These are phyloP conservation scores for Lachancea mirantina DNA, from an alignment of 805 yeast genomes.

Conservation along the genomic window DNA sequence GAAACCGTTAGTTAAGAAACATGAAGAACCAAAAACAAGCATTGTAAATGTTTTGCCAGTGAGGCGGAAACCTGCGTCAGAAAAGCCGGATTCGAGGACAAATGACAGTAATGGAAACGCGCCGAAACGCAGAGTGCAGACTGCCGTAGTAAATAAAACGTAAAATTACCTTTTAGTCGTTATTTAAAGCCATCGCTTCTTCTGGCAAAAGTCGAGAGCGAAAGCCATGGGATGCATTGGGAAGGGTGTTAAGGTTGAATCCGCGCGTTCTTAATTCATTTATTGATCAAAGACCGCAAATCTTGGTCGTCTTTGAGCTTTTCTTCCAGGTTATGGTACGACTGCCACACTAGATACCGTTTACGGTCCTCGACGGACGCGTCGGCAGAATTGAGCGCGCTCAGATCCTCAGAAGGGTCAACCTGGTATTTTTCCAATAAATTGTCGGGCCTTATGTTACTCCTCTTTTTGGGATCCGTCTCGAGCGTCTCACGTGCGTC, in stretches of 20 bases:
- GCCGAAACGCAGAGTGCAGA: conserved; percentile 20
- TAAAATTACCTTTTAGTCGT: neutral
- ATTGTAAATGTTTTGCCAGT: too few species aligned
- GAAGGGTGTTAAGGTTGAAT: too few species aligned
- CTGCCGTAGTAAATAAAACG: conserved; percentile 12
- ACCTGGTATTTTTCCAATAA: conserved; percentile 23
- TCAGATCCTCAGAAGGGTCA: conserved; percentile 17
- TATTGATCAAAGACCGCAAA: conserved; percentile 6
- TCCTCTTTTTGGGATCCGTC: conserved; percentile 26
- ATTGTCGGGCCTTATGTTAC: conserved; percentile 28
- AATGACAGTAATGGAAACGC: conserved; percentile 3
- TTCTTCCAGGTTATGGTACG: conserved; percentile 49
- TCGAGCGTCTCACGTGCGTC: too few species aligned
- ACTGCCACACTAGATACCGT: conserved; percentile 46
- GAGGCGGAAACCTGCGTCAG: too few species aligned
- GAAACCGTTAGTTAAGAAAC: neutral
- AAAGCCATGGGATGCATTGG: too few species aligned
- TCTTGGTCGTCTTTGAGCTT: conserved; percentile 13
- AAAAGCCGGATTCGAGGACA: too few species aligned
- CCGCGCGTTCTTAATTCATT: too few species aligned
- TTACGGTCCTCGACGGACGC: conserved; percentile 26
- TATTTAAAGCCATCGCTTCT: too few species aligned
- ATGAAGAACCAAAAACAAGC: neutral
- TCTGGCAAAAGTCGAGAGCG: too few species aligned
- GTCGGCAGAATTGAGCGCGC: conserved; percentile 11